phyloP scores from a whole-genome alignment of 1,284 basidiomycete genomes.

The Mycosarcoma mackinlayi region DNA sequence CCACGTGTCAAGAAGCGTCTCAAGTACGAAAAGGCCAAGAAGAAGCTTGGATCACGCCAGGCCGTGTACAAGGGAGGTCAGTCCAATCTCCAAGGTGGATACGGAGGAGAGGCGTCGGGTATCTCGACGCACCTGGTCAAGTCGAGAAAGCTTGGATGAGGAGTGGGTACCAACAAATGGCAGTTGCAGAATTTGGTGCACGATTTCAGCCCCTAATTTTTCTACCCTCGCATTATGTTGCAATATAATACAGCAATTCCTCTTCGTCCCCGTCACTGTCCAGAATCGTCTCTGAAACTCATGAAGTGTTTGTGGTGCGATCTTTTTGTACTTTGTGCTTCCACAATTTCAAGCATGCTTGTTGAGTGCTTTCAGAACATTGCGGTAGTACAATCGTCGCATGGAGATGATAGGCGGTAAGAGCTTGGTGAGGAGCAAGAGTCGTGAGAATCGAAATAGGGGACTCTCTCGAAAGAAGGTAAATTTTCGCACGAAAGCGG shows the following conservation, averaged over 20 bases:
- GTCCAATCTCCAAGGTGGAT: conserved; percentile 62
- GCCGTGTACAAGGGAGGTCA: conserved; percentile 68
- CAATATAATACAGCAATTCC: too few relatives aligned
- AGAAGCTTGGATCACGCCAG: conserved; percentile 62
- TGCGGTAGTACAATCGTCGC: too few relatives aligned
- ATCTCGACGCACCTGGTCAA: conserved; percentile 65
- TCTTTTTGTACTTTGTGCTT: too few relatives aligned
- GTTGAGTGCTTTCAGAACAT: too few relatives aligned
- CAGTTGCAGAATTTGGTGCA: neutral
- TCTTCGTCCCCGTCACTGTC: too few relatives aligned
- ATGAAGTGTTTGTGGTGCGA: too few relatives aligned
- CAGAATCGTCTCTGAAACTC: too few relatives aligned
- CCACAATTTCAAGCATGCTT: too few relatives aligned
- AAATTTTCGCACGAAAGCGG: conserved; percentile 24
- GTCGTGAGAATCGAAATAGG: too few relatives aligned
- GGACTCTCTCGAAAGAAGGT: too few relatives aligned
- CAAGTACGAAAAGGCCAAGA: conserved; percentile 66
- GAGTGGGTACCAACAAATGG: neutral
- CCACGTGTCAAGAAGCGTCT: conserved; percentile 67
- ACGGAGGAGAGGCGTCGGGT: conserved; percentile 65
- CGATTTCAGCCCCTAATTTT: conserved; percentile 17
- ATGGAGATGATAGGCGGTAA: too few relatives aligned
- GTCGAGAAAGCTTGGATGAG: conserved; percentile 62
- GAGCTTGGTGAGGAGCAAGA: too few relatives aligned
- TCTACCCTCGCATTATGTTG: conserved; percentile 1